Conservation (phyloP, 257 asterid genomes). For the Salvia hispanica region DNA sequence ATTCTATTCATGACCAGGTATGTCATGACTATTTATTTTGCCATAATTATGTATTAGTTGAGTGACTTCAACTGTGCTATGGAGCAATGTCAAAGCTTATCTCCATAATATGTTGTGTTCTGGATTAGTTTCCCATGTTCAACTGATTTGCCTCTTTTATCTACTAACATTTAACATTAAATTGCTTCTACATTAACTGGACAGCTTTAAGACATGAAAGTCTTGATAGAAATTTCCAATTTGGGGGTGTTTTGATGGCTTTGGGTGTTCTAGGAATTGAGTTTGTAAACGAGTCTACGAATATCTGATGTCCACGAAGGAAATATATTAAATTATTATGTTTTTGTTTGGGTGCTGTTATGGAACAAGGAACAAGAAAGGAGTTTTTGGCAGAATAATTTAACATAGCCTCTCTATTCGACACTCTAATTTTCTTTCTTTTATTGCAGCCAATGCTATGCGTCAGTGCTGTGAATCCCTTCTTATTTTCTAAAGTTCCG, state of each 20-base stretch:
- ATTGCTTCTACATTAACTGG: slow-evolving; percentile 6
- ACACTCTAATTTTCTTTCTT: slow-evolving; percentile 30
- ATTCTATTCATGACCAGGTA: slow-evolving; percentile 89
- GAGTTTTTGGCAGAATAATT: neutral
- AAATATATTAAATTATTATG: neutral
- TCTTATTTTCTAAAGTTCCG: slow-evolving; percentile 78
- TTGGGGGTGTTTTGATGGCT: slow-evolving; percentile 10
- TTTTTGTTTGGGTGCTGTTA: neutral
- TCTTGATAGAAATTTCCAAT: neutral
- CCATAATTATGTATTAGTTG: slow-evolving; percentile 1
- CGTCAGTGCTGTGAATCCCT: slow-evolving; percentile 94
- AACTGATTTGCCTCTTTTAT: slow-evolving; percentile 6
- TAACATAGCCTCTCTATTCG: slow-evolving; percentile 5
- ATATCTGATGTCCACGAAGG: slow-evolving; percentile 8
- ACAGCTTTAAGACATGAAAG: slow-evolving; percentile 2
- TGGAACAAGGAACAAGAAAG: neutral
- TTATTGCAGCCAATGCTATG: slow-evolving; percentile 97
- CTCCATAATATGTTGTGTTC: slow-evolving; percentile 11
- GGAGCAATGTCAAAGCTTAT: neutral
- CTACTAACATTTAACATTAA: neutral
- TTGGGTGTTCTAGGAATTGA: neutral
- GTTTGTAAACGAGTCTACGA: neutral
- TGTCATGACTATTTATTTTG: neutral
- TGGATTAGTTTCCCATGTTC: slow-evolving; percentile 17
- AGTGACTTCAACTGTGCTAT: slow-evolving; percentile 12